These are phyloP conservation scores for Penicillium herquei DNA, from an alignment of 495 filamentous ascomycete species.

Conservation along the genomic window DNA sequence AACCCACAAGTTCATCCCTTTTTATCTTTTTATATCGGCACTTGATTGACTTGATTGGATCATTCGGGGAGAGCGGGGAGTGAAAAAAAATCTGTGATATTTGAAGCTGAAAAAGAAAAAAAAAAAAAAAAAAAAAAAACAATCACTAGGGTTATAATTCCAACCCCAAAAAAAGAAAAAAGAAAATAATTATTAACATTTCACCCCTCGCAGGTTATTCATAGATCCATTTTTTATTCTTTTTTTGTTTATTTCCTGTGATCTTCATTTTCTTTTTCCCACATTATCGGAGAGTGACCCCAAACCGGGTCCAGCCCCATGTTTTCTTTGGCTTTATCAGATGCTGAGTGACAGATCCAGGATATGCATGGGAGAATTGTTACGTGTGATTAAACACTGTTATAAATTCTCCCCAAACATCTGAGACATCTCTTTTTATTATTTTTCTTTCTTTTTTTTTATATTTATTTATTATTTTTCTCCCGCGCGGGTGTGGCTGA, in stretches of 20 bases:
- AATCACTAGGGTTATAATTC: neutral
- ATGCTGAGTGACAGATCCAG: slow-evolving; percentile 22
- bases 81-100: neutral
- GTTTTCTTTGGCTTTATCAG: slow-evolving; percentile 10
- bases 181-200: neutral
- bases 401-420: no score
- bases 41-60: neutral
- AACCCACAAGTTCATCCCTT: neutral
- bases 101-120: slow-evolving; percentile 5
- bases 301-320: neutral
- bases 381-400: slow-evolving; percentile 3
- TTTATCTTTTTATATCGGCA: no score
- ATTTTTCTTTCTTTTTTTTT: no score
- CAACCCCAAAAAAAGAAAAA: neutral
- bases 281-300: slow-evolving; percentile 2
- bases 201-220: neutral
- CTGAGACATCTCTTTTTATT: no score
- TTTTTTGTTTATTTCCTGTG: no score
- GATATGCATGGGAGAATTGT: slow-evolving; percentile 20
- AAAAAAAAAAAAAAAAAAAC: slow-evolving; percentile 2
- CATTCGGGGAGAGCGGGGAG: neutral
- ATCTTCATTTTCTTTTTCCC: neutral
- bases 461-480: neutral
- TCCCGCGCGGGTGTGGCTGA: slow-evolving; percentile 19
- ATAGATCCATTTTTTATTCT: neutral